Base-by-base conservation (phyloP, 495 filamentous ascomycete genomes). In the Neurospora sp. region DNA sequence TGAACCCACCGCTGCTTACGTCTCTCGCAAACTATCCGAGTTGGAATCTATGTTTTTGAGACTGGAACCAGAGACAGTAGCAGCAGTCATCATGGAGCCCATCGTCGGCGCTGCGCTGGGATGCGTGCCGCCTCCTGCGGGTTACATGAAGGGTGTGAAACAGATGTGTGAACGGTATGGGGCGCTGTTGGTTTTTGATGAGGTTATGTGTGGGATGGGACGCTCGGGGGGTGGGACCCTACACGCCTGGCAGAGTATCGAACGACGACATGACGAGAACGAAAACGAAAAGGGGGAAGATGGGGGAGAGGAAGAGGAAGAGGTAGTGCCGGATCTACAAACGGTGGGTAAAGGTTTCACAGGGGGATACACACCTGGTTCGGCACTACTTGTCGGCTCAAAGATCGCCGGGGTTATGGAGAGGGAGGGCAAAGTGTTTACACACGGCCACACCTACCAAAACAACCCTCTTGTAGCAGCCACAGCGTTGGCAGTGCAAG, bases 171-270 rank as follows among this genome's bases (percentile, higher is more conserved):
- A 88, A 38, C 87, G 87, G 73, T 84, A 92, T 76, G 91, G 90
- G 38, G 89, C 88, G 0, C 85, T 94, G 3, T 82, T 93, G 37
- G 90, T 94, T 69, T 81, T 92, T 5, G 92, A 94, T 75, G 92
- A 94, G 74, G 86, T 94, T 36, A 93, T 94, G 92, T 89, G 89
- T 78, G 92, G 91, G 0, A 91, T 90, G 86, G 90, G 90, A 1
- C 82, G 90, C 2, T 85, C 84, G 28, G 91, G 90, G 11, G 38
- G 38, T 4, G 38, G 38, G 0, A 88, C 84, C 4, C 74, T 89
- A 10, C 89, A 91, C 72, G 89, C 87, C 1, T 93, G 89, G 87
- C 82, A 90, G 66, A 11, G 9, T 0, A 48, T 48, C n/a, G 43
- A 45, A 10, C n/a, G 15, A 3, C 81, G 21, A 10, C n/a, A 19